Evolutionary conservation across 208 protist genomes (phyloP).

Genomic region (Vickermania ingenoplastis): DNA sequence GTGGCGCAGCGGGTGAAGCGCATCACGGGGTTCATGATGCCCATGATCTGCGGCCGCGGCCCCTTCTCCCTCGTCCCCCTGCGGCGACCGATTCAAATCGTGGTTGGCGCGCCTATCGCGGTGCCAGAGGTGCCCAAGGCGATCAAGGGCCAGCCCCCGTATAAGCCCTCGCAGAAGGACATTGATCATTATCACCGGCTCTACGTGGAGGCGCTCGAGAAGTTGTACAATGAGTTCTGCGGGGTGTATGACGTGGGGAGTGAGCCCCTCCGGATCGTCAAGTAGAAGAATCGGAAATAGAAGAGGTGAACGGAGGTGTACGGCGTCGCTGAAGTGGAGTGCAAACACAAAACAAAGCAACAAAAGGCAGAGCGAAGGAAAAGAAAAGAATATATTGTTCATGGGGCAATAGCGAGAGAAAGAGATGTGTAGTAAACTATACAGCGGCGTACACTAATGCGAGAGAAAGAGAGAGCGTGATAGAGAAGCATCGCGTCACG

Average conservation of each 20-base stretch:
- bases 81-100: constrained; percentile 66
- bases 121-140: constrained; percentile 34
- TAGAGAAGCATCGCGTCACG: too few species aligned
- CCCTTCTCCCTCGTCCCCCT: constrained; percentile 57
- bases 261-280: constrained; percentile 47
- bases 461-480: too few species aligned
- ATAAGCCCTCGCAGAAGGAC: constrained; percentile 47
- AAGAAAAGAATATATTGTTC: too few species aligned
- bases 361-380: too few species aligned
- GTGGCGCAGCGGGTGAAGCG: constrained; percentile 23
- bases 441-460: too few species aligned
- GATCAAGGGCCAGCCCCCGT: background rate
- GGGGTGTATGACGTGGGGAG: constrained; percentile 70
- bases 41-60: constrained; percentile 60
- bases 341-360: too few species aligned
- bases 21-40: constrained; percentile 49
- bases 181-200: constrained; percentile 57
- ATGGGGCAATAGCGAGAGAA: too few species aligned
- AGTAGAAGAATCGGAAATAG: constrained; percentile 5
- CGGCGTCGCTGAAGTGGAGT: too few species aligned
- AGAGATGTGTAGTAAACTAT: too few species aligned
- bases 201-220: constrained; percentile 64
- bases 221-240: constrained; percentile 59
- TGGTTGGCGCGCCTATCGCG: constrained; percentile 66
- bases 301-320: background rate